Conservation (phyloP, 257 asterid species). For the Solanum dulcamara region DNA sequence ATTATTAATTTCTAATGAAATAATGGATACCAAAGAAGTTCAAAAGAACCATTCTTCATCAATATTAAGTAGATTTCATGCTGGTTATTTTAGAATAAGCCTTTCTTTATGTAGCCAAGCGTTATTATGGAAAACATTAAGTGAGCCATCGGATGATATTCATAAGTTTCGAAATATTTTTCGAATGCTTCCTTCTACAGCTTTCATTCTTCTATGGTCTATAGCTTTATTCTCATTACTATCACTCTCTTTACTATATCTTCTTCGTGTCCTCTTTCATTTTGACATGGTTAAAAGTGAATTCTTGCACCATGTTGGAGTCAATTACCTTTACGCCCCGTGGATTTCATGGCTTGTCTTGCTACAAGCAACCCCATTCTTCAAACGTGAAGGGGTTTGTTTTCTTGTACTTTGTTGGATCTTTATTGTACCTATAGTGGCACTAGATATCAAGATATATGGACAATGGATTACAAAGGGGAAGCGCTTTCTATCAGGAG, state of each 20-base stretch:
- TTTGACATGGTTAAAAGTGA: slow-evolving; percentile 10
- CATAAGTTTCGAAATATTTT: background rate
- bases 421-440: slow-evolving; percentile 4
- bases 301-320: slow-evolving; percentile 8
- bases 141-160: slow-evolving; percentile 2
- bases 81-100: slow-evolving; percentile 39
- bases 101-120: slow-evolving; percentile 32
- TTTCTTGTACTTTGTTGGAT: slow-evolving; percentile 1
- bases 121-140: slow-evolving; percentile 32
- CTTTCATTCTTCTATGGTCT: slow-evolving; percentile 30
- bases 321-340: slow-evolving; percentile 15
- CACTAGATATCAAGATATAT: slow-evolving; percentile 11
- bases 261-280: background rate
- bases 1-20: background rate
- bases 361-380: slow-evolving; percentile 4
- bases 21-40: background rate
- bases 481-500: slow-evolving; percentile 6
- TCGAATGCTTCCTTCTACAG: slow-evolving; percentile 17
- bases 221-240: background rate
- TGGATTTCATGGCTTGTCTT: slow-evolving; percentile 10
- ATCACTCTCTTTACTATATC: background rate
- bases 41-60: background rate
- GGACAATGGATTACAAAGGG: slow-evolving; percentile 18
- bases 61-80: slow-evolving; percentile 21
- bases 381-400: background rate